Evolutionary conservation across 306 rosid genomes (phyloP).

Genomic region (Cicer cuneatum): DNA sequence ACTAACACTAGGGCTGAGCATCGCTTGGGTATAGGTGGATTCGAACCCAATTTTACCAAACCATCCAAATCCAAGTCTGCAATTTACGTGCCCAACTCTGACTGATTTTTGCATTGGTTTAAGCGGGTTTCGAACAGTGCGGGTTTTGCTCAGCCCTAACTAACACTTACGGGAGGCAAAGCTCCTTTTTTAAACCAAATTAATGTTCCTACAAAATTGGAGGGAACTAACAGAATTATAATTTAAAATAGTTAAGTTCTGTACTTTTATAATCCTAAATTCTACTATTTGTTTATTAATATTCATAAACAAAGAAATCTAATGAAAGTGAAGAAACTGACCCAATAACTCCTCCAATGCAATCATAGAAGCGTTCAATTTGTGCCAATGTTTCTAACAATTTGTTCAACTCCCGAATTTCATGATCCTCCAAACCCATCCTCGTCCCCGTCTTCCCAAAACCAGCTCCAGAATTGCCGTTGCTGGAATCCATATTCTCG

Average conservation of each 20-base stretch:
- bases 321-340: constrained; percentile 45
- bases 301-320: not conserved
- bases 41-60: too few species aligned
- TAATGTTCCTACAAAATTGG: not conserved
- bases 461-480: constrained; percentile 43
- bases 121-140: too few species aligned
- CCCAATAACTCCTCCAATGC: constrained; percentile 98
- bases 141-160: too few species aligned
- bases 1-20: not conserved
- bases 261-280: not conserved
- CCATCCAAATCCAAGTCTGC: too few species aligned
- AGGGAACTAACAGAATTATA: not conserved
- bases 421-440: constrained; percentile 60
- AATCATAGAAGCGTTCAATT: constrained; percentile 80
- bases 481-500: constrained; percentile 62
- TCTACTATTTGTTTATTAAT: not conserved
- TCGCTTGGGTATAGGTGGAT: too few species aligned
- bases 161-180: too few species aligned
- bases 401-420: constrained; percentile 63
- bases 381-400: constrained; percentile 66
- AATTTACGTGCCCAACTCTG: too few species aligned
- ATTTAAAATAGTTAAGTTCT: not conserved
- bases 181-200: too few species aligned
- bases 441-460: constrained; percentile 47
- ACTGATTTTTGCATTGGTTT: too few species aligned